A percentile compares a stretch with the other conserved stretches of the same genome.
Conservation (phyloP, 441 rosid species). For the Gossypium gossypioides region DNA sequence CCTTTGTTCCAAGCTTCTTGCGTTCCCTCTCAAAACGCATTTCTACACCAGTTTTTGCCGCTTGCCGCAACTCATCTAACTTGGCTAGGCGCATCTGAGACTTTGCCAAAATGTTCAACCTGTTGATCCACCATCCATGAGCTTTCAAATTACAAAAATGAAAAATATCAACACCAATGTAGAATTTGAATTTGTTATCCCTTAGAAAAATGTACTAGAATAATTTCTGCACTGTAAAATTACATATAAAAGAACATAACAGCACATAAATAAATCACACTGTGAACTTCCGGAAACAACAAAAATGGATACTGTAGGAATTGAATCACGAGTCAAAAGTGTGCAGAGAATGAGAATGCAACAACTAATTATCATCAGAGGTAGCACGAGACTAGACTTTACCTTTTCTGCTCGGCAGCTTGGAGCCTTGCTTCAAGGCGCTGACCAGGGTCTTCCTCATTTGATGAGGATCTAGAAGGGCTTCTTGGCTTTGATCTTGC, state of each 20-base stretch:
- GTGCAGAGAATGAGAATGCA: background rate
- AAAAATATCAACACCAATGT: background rate
- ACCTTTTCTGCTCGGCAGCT: conserved; percentile 96
- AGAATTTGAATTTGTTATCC: background rate
- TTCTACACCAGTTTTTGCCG: conserved; percentile 73
- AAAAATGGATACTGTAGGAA: background rate
- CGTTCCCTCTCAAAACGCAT: conserved; percentile 67
- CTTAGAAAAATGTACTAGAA: background rate
- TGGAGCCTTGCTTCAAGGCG: conserved; percentile 92
- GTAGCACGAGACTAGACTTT: background rate
- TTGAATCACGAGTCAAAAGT: background rate
- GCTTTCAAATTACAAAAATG: background rate
- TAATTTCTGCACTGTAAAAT: background rate
- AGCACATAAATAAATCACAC: background rate
- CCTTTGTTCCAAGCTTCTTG: conserved; percentile 73
- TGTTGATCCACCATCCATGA: conserved; percentile 15
- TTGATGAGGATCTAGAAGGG: conserved; percentile 43
- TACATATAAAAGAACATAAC: background rate
- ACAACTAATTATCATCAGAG: background rate
- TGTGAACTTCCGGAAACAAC: background rate
- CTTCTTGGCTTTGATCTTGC: conserved; percentile 79
- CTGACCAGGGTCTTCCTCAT: conserved; percentile 56
- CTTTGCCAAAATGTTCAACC: conserved; percentile 67
- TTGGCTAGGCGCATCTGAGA: conserved; percentile 77
- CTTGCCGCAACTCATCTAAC: conserved; percentile 86